Conservation (phyloP, 192 early-diverging fungal genomes). For the Rhizoclosmatium globosum region DNA sequence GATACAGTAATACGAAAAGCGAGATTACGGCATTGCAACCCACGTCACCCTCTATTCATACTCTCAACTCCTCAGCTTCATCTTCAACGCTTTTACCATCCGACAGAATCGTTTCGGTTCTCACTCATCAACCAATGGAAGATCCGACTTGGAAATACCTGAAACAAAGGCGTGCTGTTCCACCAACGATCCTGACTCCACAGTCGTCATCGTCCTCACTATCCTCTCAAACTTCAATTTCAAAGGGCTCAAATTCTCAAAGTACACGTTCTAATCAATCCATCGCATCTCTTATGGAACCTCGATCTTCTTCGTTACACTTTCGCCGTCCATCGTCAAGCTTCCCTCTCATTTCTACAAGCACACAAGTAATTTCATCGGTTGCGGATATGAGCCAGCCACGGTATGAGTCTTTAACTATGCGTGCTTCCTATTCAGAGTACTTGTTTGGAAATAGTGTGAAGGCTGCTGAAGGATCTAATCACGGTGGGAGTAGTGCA, state of each 20-base stretch:
- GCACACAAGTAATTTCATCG: neutral
- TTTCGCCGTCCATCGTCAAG: neutral
- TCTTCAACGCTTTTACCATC: neutral
- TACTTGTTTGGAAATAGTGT: neutral
- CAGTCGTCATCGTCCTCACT: neutral
- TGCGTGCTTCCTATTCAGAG: neutral
- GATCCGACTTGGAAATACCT: neutral
- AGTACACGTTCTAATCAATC: neutral
- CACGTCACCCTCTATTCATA: neutral
- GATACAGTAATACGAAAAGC: neutral
- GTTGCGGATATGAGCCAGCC: neutral
- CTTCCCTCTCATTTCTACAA: constrained; percentile 10
- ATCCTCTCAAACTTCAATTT: neutral
- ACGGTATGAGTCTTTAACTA: neutral
- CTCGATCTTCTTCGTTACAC: neutral
- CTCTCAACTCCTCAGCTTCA: neutral
- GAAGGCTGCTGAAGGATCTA: constrained; percentile 45
- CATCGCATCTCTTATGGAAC: neutral
- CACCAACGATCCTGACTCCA: neutral
- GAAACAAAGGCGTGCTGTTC: neutral
- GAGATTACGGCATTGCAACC: neutral
- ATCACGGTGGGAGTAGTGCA: constrained; percentile 83
- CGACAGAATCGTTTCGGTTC: neutral
- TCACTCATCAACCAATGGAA: too few species aligned
- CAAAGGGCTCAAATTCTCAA: neutral